These are phyloP conservation scores for Phytopythium sindhum DNA, from an alignment of 352 stramenopile species.

Conservation along the genomic window DNA sequence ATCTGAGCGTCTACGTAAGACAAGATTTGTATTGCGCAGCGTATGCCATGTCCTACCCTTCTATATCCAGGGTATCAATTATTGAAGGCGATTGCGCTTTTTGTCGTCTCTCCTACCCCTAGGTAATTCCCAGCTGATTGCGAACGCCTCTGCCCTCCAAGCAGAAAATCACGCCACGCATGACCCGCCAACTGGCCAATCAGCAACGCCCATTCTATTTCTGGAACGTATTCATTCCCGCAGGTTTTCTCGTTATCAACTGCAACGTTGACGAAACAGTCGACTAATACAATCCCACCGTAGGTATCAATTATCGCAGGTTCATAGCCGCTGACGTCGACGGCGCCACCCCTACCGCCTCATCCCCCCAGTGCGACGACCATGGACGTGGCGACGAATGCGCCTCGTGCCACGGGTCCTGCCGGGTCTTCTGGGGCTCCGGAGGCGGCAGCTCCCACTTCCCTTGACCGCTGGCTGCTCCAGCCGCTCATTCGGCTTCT, in stretches of 20 bases:
- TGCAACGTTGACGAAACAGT: conserved; percentile 12
- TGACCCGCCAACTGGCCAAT: not conserved
- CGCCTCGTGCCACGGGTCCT: not conserved
- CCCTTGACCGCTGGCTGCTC: not conserved
- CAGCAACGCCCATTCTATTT: not conserved
- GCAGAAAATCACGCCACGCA: conserved; percentile 4
- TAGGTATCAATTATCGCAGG: conserved; percentile 3
- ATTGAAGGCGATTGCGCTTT: not conserved
- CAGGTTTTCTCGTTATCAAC: not conserved
- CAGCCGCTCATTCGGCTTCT: conserved; percentile 14
- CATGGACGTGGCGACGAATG: not conserved
- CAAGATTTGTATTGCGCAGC: not conserved
- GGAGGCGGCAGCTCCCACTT: not conserved
- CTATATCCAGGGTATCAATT: not conserved
- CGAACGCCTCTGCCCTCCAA: not conserved
- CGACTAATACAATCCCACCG: conserved; percentile 1
- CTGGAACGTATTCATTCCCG: not conserved
- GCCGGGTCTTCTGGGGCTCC: not conserved
- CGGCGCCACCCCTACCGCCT: not conserved
- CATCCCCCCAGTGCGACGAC: not conserved
- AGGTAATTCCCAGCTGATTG: not conserved
- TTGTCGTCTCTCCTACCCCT: not conserved
- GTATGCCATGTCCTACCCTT: not conserved
- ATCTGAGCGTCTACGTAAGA: not conserved
- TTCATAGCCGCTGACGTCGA: not conserved